Evolutionary conservation across 2,329 filamentous ascomycete species (phyloP).

Genomic region (Bipolaris gigantea): DNA sequence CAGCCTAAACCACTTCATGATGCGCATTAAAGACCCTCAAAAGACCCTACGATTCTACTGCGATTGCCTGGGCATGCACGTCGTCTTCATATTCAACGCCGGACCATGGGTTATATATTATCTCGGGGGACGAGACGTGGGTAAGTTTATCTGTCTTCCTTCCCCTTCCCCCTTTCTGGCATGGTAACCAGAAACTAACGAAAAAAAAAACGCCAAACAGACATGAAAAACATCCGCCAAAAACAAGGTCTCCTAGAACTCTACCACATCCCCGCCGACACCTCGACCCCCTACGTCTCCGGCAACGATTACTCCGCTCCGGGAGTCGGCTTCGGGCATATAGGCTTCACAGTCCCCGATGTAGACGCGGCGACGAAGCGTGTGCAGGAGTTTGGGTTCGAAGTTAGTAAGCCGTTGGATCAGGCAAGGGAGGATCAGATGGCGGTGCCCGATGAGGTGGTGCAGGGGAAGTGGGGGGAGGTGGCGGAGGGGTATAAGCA

Average conservation of each 20-base stretch:
- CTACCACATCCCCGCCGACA: conserved; percentile 36
- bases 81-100: conserved; percentile 41
- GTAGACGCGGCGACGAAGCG: conserved; percentile 28
- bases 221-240: conserved; percentile 23
- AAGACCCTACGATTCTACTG: conserved; percentile 38
- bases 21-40: conserved; percentile 36
- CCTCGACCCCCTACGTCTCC: conserved; percentile 21
- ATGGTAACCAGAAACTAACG: not conserved
- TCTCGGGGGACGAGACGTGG: conserved; percentile 32
- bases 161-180: too few species aligned
- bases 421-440: conserved; percentile 30
- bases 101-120: conserved; percentile 44
- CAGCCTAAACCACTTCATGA: conserved; percentile 41
- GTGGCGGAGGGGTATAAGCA: conserved; percentile 34
- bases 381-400: conserved; percentile 26
- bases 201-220: conserved; percentile 5
- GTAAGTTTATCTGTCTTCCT: conserved; percentile 3
- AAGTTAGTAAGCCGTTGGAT: conserved; percentile 33
- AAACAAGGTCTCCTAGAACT: conserved; percentile 37
- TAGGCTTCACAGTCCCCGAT: conserved; percentile 43
- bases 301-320: conserved; percentile 31
- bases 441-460: conserved; percentile 25
- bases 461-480: conserved; percentile 16
- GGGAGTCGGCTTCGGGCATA: conserved; percentile 38
- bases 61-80: conserved; percentile 39